These are phyloP conservation scores for Nicotiana obtusifolia DNA, from an alignment of 257 asterid species.

Conservation along the genomic window DNA sequence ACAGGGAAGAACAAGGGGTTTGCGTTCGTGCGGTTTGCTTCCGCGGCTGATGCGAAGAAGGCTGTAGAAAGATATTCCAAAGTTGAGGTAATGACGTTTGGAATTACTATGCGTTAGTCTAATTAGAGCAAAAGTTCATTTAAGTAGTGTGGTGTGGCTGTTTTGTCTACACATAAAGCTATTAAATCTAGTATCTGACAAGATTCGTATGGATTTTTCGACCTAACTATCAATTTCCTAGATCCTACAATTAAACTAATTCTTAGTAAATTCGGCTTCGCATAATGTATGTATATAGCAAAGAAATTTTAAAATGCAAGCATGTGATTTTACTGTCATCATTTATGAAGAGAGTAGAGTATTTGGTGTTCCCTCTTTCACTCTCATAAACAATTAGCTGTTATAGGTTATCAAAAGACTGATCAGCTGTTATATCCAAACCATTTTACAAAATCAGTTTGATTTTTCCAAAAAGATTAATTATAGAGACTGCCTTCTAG, in stretches of 20 bases:
- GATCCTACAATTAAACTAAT: neutral
- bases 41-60: slow-evolving; percentile 59
- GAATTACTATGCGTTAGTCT: neutral
- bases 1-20: slow-evolving; percentile 60
- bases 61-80: slow-evolving; percentile 48
- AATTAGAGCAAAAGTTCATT: neutral
- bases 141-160: neutral
- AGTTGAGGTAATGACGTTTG: slow-evolving; percentile 46
- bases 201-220: neutral
- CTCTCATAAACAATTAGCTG: too few relatives aligned
- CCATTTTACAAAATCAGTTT: too few relatives aligned
- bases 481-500: too few relatives aligned
- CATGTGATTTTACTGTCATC: too few relatives aligned
- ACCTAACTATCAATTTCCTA: neutral
- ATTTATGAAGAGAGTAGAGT: too few relatives aligned
- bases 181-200: neutral
- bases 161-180: neutral
- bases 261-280: too few relatives aligned
- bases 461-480: too few relatives aligned
- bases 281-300: too few relatives aligned
- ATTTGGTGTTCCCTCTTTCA: too few relatives aligned
- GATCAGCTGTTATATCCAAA: too few relatives aligned
- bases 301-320: too few relatives aligned
- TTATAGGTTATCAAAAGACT: too few relatives aligned
- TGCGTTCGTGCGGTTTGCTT: slow-evolving; percentile 60